Base-by-base conservation (phyloP, 257 asterid species). In the Petunia axillaris region DNA sequence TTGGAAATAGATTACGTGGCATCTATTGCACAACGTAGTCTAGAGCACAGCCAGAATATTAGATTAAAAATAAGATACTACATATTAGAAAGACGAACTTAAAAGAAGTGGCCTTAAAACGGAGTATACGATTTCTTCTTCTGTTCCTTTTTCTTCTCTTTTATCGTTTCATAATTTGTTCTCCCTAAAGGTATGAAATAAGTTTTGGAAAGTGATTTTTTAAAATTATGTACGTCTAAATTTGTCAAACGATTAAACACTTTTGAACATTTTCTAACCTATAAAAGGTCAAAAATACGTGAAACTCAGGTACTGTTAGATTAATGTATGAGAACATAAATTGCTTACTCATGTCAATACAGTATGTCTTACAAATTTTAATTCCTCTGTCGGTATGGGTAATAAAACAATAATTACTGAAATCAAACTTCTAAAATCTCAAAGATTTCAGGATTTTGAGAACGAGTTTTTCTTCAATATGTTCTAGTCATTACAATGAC, bases 1-100 rank as follows among this genome's bases (percentile, higher is more conserved):
- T 43, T 43, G 39, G 38, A 67, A 43, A 50, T 35, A 50, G 2
- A 73, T 50, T 50, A 35, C 8, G 36, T 73, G 62, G 78, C 62
- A 36, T 50, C 35, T 57, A 73, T 46, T 48, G 62, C 46, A 73
- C 62, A 73, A 73, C 78, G 78, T 73, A 73, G 46, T 35, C 62
- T 62, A 13, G 46, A 6, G 1, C 46, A 73, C 10, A 50, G 36
- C 78, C 78, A 73, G 46, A 73, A 50, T 48, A 71, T 71, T 71
- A 3, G 59, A 70, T 16, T 25, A 70, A 46, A 8, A 68, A n/a
- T 41, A 65, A 14, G 48, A 1, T 68, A 43, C 1, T 40, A 62
- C 6, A 35, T 8, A 25, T 36, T 62, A 3, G 25, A 35, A 10
- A 10, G 67, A 52, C 57, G 15, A 9, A 63, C 1, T 64, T 64